Evolutionary conservation across 176 grass and related monocot genomes (phyloP).

Genomic region (Oryza rufipogon): DNA sequence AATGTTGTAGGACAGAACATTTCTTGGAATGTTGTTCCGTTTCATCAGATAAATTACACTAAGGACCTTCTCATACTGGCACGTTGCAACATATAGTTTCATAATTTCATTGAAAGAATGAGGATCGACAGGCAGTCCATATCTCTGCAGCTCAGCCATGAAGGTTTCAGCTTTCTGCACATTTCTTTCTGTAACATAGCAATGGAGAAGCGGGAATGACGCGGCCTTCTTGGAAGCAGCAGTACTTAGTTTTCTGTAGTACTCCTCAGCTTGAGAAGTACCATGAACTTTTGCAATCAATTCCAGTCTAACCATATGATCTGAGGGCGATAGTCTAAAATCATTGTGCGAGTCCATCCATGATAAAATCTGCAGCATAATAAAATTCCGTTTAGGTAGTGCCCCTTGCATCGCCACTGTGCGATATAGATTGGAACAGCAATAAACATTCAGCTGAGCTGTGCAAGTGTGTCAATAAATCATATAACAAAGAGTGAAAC

Average conservation of each 20-base stretch:
- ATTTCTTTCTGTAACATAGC: constrained; percentile 70
- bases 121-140: constrained; percentile 67
- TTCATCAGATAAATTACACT: constrained; percentile 69
- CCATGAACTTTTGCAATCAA: constrained; percentile 62
- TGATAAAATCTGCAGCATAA: constrained; percentile 65
- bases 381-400: neutral
- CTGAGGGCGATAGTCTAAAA: constrained; percentile 47
- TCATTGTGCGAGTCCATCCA: constrained; percentile 67
- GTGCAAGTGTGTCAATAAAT: constrained; percentile 19
- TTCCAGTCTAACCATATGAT: constrained; percentile 70
- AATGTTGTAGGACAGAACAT: constrained; percentile 72
- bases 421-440: neutral
- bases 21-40: constrained; percentile 62
- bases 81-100: constrained; percentile 71
- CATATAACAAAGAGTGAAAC: neutral
- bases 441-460: neutral
- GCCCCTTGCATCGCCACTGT: neutral
- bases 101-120: constrained; percentile 84
- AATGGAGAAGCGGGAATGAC: constrained; percentile 76
- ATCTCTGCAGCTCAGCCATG: constrained; percentile 72
- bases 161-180: constrained; percentile 69
- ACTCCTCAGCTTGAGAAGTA: constrained; percentile 64
- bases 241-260: constrained; percentile 58
- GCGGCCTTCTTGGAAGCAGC: constrained; percentile 64
- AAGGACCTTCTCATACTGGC: constrained; percentile 52